Conservation (phyloP, 306 rosid genomes). For the Cyclanthera cordifolia region DNA sequence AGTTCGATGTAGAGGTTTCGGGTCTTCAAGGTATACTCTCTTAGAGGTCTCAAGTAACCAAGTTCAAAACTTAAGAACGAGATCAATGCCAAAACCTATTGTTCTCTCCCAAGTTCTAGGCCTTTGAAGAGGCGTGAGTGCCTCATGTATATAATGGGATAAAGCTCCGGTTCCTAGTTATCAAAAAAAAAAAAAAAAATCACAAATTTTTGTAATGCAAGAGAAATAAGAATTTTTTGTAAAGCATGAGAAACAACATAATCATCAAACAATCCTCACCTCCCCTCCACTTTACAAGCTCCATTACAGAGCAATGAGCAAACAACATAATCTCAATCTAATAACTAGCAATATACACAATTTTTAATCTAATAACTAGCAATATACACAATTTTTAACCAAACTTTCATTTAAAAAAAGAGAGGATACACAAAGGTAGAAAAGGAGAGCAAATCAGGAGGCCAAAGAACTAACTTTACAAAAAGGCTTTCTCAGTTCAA, state of each 20-base stretch:
- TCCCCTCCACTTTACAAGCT: no score
- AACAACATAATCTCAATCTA: not conserved
- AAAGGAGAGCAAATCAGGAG: not conserved
- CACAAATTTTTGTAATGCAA: not conserved
- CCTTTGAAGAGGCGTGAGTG: no score
- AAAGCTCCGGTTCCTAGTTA: no score
- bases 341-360: not conserved
- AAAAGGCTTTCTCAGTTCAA: not conserved
- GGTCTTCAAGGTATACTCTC: no score
- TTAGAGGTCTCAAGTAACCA: no score
- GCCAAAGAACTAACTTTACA: not conserved
- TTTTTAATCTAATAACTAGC: not conserved
- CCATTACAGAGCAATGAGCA: not conserved
- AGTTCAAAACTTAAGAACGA: no score
- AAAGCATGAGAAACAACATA: not conserved
- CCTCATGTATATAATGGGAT: no score
- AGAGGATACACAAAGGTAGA: not conserved
- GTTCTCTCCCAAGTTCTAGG: no score
- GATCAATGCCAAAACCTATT: no score
- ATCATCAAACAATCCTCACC: not conserved
- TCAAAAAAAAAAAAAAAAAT: not conserved
- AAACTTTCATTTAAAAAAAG: not conserved
- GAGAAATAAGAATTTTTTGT: not conserved
- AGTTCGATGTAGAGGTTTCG: no score
- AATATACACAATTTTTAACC: not conserved